phyloP scores from a whole-genome alignment of 106 monocot species.

The Dendrobium huoshanense region DNA sequence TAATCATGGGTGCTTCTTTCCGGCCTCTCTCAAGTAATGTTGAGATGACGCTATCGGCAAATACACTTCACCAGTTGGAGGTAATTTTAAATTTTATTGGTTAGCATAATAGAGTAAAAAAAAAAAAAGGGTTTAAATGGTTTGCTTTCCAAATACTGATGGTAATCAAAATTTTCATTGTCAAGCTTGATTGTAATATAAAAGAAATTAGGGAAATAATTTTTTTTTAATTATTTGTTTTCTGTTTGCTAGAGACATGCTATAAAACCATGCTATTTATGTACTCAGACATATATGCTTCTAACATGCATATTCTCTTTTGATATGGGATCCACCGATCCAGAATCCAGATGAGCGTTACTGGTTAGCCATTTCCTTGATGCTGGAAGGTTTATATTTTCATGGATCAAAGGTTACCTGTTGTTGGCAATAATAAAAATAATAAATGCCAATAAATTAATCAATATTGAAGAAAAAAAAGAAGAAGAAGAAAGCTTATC shows the following conservation, averaged over 20 bases:
- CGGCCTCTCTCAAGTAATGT: conserved; percentile 50
- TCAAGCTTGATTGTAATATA: not conserved
- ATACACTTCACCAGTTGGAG: conserved; percentile 91
- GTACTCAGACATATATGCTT: not conserved
- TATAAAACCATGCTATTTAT: not conserved
- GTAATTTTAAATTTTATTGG: conserved; percentile 21
- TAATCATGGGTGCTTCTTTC: conserved; percentile 75
- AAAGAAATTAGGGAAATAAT: not conserved
- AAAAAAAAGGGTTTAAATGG: not conserved
- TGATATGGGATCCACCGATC: not conserved
- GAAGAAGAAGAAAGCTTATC: no score
- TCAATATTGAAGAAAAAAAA: no score
- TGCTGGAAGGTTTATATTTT: not conserved
- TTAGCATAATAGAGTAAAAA: not conserved
- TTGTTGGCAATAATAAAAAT: no score
- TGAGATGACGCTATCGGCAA: conserved; percentile 78
- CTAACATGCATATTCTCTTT: not conserved
- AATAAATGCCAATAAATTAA: no score
- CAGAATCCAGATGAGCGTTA: not conserved
- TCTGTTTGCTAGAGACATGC: not conserved
- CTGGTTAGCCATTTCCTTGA: not conserved
- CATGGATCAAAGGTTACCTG: no score
- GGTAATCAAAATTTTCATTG: not conserved
- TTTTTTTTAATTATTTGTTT: not conserved
- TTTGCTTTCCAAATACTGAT: not conserved